Evolutionary conservation across 2,329 filamentous ascomycete species (phyloP), one percentile per base, ranked within the genome.

Genomic region (Didymella glomerata): DNA sequence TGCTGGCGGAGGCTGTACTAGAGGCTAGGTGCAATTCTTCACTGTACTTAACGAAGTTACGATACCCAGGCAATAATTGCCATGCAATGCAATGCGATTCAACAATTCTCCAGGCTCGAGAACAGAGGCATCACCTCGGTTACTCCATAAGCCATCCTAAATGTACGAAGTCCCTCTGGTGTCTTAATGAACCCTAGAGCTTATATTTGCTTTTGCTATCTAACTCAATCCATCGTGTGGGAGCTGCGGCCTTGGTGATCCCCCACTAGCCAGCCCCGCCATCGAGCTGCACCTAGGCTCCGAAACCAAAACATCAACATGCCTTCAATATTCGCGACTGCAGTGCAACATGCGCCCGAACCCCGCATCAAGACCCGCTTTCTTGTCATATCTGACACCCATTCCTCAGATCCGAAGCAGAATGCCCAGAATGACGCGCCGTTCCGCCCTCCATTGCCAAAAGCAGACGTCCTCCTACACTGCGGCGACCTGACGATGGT

Each of bases 401-500:
- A 82, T 51, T 63, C 57, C 13, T 63, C 66, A 3, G 41, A 59
- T 1, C 68, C 63, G 2, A 41, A 40, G 28, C 54, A 63, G 25
- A 65, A 66, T 27, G 24, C 42, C 11, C 51, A 63, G 8, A 27
- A 63, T 41, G 49, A 59, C 34, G 49, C 61, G 4, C 47, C 65
- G 24, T 76, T 72, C 61, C 66, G 67, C 22, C 46, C 62, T 61
- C 83, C 84, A 0, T 76, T 86, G 9, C 84, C 83, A 4, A 65
- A 71, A 47, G 79, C 81, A 34, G 81, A 87, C 67, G 78, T 88
- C 22, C 77, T 86, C 16, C 76, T 88, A 4, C 85, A 88, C 68
- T 83, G 83, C 58, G 86, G 86, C 50, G 86, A 88, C 71, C 74
- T 88, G 38, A 88, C 85, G 10, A 81, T 80, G 70, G 74, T 80